These are phyloP conservation scores for Fallopia convolvulus DNA, from an alignment of 148 eudicot genomes.

Conservation along the genomic window DNA sequence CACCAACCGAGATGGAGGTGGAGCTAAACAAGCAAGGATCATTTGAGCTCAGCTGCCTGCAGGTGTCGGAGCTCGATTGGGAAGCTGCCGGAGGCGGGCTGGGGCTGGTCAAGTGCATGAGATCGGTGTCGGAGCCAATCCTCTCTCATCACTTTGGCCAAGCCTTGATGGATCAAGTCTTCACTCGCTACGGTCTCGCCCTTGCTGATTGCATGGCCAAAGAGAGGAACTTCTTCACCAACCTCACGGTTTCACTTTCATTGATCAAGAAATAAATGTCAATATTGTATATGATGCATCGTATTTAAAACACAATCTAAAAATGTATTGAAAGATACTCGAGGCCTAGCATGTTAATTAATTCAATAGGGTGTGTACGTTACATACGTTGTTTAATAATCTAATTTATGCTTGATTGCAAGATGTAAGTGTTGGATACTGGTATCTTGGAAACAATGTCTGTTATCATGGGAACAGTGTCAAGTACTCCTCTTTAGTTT, in stretches of 20 bases:
- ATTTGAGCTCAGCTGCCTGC: constrained; percentile 22
- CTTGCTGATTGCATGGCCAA: constrained; percentile 22
- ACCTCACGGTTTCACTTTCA: constrained; percentile 41
- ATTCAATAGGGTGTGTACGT: no score
- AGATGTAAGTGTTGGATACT: no score
- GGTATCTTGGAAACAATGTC: no score
- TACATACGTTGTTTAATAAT: no score
- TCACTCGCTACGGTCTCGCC: constrained; percentile 18
- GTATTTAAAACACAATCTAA: no score
- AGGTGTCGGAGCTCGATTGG: constrained; percentile 36
- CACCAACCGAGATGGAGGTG: constrained; percentile 30
- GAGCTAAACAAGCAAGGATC: constrained; percentile 38
- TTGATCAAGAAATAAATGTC: constrained; percentile 11
- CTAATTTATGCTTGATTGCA: no score
- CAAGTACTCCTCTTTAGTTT: no score
- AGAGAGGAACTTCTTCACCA: constrained; percentile 29
- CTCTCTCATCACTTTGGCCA: constrained; percentile 41
- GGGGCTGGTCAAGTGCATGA: constrained; percentile 27
- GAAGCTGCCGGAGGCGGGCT: background rate
- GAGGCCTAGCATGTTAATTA: no score
- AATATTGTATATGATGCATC: no score
- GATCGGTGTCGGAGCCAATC: constrained; percentile 44
- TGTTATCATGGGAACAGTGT: no score
- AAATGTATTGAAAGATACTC: no score
- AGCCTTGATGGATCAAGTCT: constrained; percentile 32